Evolutionary conservation across 169 alveolate genomes (phyloP), one percentile per base, ranked within the genome.

Genomic region (Eimeria praecox): DNA sequence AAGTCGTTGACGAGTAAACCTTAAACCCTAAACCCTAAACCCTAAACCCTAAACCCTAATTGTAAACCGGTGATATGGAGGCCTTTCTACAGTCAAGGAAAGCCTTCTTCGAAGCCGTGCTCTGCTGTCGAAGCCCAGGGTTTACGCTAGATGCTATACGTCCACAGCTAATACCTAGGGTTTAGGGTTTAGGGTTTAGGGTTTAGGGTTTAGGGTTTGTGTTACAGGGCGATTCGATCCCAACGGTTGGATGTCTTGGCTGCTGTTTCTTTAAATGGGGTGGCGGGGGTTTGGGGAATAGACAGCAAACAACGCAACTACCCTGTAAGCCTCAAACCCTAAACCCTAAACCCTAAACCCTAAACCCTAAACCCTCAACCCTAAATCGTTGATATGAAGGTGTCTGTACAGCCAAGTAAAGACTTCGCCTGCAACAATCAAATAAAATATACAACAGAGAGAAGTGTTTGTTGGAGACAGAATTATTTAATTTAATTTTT

Each of bases 331-430:
- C 59, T n/a, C 24, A 69, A 3, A 3, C 80, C 80, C 80, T 69
- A 69, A 69, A 77, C 87, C 87, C 87, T 38, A 77, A 77, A 77
- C 87, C 62, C 87, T 49, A 82, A 82, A 49, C 90, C 71, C 90
- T 82, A 82, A 82, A 77, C 87, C 56, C 87, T 77, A 42, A 40
- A 35, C 3, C 6, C 62, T 40, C n/a, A 33, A 77, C 6, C 6
- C 33, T 38, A n/a, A 0, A 6, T 33, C 33, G 22, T n/a, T n/a
- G n/a, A n/a, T n/a, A n/a, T n/a, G n/a, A n/a, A n/a, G n/a, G n/a
- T n/a, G n/a, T n/a, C n/a, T n/a, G n/a, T n/a, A n/a, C n/a, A n/a
- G n/a, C n/a, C n/a, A n/a, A n/a, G n/a, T n/a, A n/a, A n/a, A n/a
- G n/a, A n/a, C n/a, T n/a, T n/a, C n/a, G n/a, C n/a, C n/a, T n/a